Evolutionary conservation across 78 protist genomes (phyloP), one percentile per base, ranked within the genome.

Genomic region (Anaeramoeba flamelloides): DNA sequence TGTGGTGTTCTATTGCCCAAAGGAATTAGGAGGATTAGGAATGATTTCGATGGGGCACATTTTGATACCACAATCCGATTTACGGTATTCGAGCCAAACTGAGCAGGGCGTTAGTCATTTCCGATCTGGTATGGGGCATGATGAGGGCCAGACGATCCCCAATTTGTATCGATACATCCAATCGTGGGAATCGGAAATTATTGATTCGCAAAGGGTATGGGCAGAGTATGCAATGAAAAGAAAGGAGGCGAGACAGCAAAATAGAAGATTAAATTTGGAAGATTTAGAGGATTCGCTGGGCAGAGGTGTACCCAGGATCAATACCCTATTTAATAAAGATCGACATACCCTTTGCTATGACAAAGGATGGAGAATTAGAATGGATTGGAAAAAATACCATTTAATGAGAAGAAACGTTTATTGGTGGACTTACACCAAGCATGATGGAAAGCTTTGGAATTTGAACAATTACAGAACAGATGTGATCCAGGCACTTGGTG

Each of bases 1-100:
- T 1, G 99, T 97, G 34, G 98, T 94, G n/a, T 94, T 94, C 78
- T 96, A 92, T 88, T 53, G 69, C 17, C 99, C 99, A 1, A 94
- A 94, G 80, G 99, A 97, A 79, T 82, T 98, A 36, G 99, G 99
- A 64, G 99, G 99, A 31, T 85, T 97, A 69, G 98, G 99, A 39
- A 97, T 98, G 99, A 86, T 97, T 40, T 90, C 96, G 34, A 96
- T 97, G 99, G 99, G 99, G 2, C 98, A 96, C 89, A 92, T 96
- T 12, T 91, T 98, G 41, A 97, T 98, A 8, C 99, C 99, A 0
- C 95, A 94, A 75, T 82, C 95, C 3, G 99, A 98, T 83, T 86
- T 96, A 38, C 82, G 96, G n/a, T 97, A 83, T 80, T 65, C 95
- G 1, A 76, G 81, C 89, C 99, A 95, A 82, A 95, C 98, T 1